phyloP scores from a whole-genome alignment of 331 rosid species.

The Quercus tomentella region DNA sequence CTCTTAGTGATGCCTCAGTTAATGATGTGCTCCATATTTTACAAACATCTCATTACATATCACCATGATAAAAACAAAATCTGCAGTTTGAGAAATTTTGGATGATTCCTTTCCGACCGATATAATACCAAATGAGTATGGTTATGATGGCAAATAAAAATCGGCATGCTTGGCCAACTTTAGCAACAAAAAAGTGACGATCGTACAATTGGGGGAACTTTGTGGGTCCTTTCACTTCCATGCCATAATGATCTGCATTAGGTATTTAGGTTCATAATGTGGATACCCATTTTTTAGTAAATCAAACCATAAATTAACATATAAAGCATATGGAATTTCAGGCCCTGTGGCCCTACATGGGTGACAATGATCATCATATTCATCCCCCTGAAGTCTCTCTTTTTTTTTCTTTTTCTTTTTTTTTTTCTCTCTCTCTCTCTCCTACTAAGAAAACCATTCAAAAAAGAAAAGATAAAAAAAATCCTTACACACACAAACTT shows the following conservation, averaged over 20 bases:
- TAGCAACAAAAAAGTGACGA: conserved; percentile 1
- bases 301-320: conserved; percentile 55
- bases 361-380: conserved; percentile 38
- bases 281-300: conserved; percentile 15
- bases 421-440: background rate
- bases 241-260: conserved; percentile 20
- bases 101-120: conserved; percentile 1
- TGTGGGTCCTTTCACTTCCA: conserved; percentile 6
- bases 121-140: background rate
- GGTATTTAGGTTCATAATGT: background rate
- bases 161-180: conserved; percentile 26
- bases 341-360: conserved; percentile 32
- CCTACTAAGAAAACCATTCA: conserved; percentile 40
- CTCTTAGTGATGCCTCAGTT: background rate
- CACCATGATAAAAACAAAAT: conserved; percentile 1
- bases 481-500: conserved; percentile 52
- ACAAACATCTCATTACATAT: conserved; percentile 7
- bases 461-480: background rate
- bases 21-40: conserved; percentile 10
- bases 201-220: background rate
- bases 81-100: conserved; percentile 18
- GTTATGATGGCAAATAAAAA: conserved; percentile 18
- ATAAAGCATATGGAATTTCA: conserved; percentile 39
- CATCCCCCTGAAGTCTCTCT: conserved; percentile 37
- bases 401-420: too few species aligned